Base-by-base conservation (phyloP, 108 stramenopile species). In the Discostella pseudostelligera region DNA sequence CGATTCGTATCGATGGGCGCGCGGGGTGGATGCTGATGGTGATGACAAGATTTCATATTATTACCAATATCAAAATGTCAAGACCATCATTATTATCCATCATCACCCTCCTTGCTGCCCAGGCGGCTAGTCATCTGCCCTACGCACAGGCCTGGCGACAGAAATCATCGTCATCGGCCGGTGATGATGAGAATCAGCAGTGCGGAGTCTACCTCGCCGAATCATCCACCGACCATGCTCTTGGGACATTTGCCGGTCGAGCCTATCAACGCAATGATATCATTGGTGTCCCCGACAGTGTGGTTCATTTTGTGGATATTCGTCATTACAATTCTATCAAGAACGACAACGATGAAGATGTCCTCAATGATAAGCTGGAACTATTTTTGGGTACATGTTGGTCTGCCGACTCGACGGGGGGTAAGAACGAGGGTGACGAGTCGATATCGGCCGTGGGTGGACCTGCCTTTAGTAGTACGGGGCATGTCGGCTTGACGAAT, bases 401-500 rank as follows among this genome's bases (percentile, higher is more conserved):
- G 75, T 67, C 65, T 1, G 75, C 62, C 13, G 75, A 76, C 69
- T 62, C 75, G 29, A 76, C 67, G 2, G 75, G 56, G 22, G 75
- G 75, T 5, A 54, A 35, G 25, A 59, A 47, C 36, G 75, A 76
- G 68, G 75, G 67, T 4, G 59, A 69, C 2, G 75, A 76, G 26
- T 67, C 69, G 3, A 59, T 76, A 21, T 76, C 75, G 26, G 75
- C 68, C 12, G 75, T 76, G n/a, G 75, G 75, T 22, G 75, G 75
- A 19, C 75, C 75, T 21, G 64, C 62, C 61, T 76, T 69, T 32
- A 59, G 68, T 32, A 65, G 75, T 43, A 64, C 75, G 3, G 75
- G 75, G 20, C 75, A 76, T 49, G 75, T 76, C 6, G 75, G 75
- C 10, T 69, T 76, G 75, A 69, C 69, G 40, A 76, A 76, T 45